A percentile compares a stretch with the other conserved stretches of the same genome.
Conservation (phyloP, 2,329 filamentous ascomycete species). For the Fusarium buharicum region DNA sequence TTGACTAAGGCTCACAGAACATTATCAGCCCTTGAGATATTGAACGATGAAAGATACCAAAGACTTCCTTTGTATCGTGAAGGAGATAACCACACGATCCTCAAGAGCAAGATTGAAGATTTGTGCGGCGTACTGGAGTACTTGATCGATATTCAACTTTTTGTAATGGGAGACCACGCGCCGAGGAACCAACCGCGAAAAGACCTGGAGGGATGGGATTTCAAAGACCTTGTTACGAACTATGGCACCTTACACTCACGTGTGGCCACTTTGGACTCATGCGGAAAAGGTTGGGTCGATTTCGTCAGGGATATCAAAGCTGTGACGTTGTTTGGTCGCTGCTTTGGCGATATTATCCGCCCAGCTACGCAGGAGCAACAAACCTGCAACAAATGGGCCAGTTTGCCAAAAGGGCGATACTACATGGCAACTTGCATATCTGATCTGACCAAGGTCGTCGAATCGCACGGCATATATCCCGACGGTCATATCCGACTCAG, state of each 20-base stretch:
- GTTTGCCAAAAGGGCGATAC: slow-evolving; percentile 16
- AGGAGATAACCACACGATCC: background rate
- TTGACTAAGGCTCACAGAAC: too few relatives aligned
- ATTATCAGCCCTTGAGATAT: slow-evolving; percentile 11
- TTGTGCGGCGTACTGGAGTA: slow-evolving; percentile 39
- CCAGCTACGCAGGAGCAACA: slow-evolving; percentile 2
- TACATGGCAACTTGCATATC: slow-evolving; percentile 11
- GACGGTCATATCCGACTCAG: background rate
- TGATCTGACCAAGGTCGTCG: background rate
- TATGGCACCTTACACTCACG: slow-evolving; percentile 32
- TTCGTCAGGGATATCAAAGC: slow-evolving; percentile 38
- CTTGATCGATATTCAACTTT: slow-evolving; percentile 41
- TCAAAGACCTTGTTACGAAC: slow-evolving; percentile 37
- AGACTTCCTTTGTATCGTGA: slow-evolving; percentile 3
- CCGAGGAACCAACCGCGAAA: slow-evolving; percentile 10
- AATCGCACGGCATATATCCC: background rate
- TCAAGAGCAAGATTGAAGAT: slow-evolving; percentile 32
- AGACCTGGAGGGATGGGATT: slow-evolving; percentile 48
- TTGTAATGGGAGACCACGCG: too few relatives aligned
- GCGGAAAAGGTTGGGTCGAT: slow-evolving; percentile 40
- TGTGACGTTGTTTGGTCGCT: slow-evolving; percentile 37
- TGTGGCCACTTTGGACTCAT: slow-evolving; percentile 21
- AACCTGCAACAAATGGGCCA: slow-evolving; percentile 5
- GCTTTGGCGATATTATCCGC: slow-evolving; percentile 37
- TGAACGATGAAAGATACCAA: slow-evolving; percentile 3